These are phyloP conservation scores for Fomitopsis schrenkii DNA, from an alignment of 1,284 basidiomycete genomes.

Conservation along the genomic window DNA sequence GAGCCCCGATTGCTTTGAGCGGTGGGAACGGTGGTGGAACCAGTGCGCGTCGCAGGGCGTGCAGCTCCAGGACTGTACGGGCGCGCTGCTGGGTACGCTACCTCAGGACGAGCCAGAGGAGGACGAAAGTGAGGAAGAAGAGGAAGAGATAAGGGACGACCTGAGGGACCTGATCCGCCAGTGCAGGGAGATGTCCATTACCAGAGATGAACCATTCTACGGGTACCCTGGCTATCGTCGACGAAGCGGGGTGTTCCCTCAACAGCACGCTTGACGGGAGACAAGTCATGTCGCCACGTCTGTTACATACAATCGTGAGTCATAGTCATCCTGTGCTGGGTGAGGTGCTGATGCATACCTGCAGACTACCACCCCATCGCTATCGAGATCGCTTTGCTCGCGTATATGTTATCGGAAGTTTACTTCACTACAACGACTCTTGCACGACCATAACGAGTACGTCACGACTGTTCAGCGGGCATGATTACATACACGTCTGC, in stretches of 20 bases:
- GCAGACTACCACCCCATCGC: background rate
- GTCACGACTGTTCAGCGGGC: background rate
- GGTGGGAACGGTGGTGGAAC: constrained; percentile 72
- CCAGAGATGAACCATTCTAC: background rate
- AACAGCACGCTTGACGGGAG: background rate
- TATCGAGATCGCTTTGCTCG: background rate
- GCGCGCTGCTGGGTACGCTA: constrained; percentile 50
- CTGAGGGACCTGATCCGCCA: constrained; percentile 45
- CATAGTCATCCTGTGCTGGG: background rate
- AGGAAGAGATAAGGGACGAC: constrained; percentile 24
- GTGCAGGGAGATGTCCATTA: constrained; percentile 40
- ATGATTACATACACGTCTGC: background rate
- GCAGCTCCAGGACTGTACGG: constrained; percentile 66
- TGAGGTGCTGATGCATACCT: background rate
- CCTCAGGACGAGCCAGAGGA: constrained; percentile 38
- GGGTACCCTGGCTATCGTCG: constrained; percentile 1
- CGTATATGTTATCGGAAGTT: background rate
- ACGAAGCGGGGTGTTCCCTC: background rate
- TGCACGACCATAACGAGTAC: background rate
- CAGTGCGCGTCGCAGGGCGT: constrained; percentile 43
- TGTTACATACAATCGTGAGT: background rate
- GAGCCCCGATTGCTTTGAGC: constrained; percentile 38
- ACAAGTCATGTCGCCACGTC: background rate
- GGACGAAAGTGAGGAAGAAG: constrained; percentile 32
- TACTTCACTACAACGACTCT: background rate